Conservation (phyloP, 768 basidiomycete genomes). For the Gyrodon lividus region DNA sequence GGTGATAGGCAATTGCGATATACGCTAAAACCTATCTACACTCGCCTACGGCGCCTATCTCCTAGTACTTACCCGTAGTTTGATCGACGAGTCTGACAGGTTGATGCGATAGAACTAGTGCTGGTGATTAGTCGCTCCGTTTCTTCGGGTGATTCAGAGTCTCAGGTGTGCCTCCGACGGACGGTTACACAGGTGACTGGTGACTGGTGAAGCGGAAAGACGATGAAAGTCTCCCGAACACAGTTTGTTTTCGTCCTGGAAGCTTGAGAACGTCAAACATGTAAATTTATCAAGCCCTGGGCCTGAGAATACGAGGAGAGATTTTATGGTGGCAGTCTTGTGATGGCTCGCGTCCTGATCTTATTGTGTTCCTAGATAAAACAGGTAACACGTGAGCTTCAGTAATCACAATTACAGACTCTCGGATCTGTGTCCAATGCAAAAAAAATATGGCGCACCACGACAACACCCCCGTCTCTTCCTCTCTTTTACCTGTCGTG, state of each 20-base stretch:
- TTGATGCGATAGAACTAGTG: not conserved
- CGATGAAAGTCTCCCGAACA: no score
- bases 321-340: not conserved
- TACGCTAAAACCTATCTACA: no score
- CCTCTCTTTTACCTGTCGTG: not conserved
- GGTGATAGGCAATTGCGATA: no score
- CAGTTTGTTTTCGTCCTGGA: no score
- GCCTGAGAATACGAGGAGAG: not conserved
- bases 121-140: no score
- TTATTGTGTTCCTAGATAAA: slow-evolving; percentile 31
- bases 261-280: not conserved
- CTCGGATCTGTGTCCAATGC: not conserved
- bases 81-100: not conserved
- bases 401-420: slow-evolving; percentile 24
- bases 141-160: no score
- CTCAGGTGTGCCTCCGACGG: no score
- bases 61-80: not conserved
- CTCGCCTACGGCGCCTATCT: no score
- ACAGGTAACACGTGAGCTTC: slow-evolving; percentile 11
- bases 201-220: not conserved
- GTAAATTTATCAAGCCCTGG: not conserved
- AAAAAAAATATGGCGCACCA: slow-evolving; percentile 17
- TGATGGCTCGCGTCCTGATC: not conserved
- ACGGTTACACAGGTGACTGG: no score
- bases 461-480: slow-evolving; percentile 3